Conservation (phyloP, 2,329 filamentous ascomycete genomes). For the Lachnellula suecica region DNA sequence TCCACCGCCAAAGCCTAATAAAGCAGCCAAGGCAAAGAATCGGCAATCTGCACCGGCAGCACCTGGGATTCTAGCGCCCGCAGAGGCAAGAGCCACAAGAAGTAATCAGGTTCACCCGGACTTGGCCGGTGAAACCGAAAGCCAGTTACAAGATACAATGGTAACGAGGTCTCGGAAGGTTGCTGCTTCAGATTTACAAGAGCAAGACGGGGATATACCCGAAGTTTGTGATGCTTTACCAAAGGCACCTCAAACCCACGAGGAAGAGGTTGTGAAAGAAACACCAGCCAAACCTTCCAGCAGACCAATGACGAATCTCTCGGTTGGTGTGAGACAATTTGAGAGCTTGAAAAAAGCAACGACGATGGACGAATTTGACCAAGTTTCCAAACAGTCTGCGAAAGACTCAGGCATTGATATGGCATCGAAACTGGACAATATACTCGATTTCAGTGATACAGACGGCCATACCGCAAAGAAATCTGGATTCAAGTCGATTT, state of each 20-base stretch:
- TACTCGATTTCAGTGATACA: not conserved
- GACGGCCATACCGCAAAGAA: not conserved
- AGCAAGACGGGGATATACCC: not conserved
- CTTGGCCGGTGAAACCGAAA: not conserved
- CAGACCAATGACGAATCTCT: no score
- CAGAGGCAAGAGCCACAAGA: conserved; percentile 1
- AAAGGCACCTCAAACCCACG: not conserved
- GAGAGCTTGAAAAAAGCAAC: no score
- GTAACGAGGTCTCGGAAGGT: not conserved
- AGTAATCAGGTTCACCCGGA: not conserved
- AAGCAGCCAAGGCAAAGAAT: not conserved
- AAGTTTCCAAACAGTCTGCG: not conserved
- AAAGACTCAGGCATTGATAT: not conserved
- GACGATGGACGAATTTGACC: no score
- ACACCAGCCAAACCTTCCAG: not conserved
- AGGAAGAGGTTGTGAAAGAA: not conserved
- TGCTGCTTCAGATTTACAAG: not conserved
- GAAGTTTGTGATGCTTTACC: not conserved
- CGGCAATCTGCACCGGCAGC: not conserved
- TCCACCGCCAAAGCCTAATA: not conserved
- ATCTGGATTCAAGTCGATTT: not conserved
- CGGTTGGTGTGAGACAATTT: no score
- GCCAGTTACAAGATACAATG: not conserved
- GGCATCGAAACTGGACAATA: not conserved
- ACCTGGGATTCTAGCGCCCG: not conserved